These are phyloP conservation scores for Erysiphe pulchra DNA, from an alignment of 2,329 filamentous ascomycete genomes.

Conservation along the genomic window DNA sequence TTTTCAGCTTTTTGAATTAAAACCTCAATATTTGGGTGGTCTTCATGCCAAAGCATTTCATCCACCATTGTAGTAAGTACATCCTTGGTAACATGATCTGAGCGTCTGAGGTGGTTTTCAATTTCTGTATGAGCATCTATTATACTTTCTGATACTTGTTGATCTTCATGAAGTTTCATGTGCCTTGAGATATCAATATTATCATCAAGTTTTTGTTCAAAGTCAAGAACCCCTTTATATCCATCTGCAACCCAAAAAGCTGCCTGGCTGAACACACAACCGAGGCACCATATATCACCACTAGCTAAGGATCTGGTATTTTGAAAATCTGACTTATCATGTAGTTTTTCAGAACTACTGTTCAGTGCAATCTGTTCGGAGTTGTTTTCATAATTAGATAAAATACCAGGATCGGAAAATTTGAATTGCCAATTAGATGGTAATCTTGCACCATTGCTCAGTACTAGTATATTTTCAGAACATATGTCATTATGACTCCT, in stretches of 20 bases:
- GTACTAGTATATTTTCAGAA: slow-evolving; percentile 12
- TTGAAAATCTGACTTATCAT: neutral
- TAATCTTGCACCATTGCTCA: slow-evolving; percentile 5
- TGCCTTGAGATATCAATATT: slow-evolving; percentile 2
- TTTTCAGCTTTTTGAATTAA: slow-evolving; percentile 6
- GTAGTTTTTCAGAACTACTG: neutral
- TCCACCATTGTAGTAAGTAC: slow-evolving; percentile 8
- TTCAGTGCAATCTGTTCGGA: no score
- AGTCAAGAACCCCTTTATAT: slow-evolving; percentile 7
- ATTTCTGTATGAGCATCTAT: slow-evolving; percentile 7
- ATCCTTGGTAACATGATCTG: slow-evolving; percentile 10
- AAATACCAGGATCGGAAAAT: slow-evolving; percentile 11
- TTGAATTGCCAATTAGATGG: slow-evolving; percentile 11
- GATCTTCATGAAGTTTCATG: slow-evolving; percentile 13
- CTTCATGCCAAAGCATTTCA: slow-evolving; percentile 9
- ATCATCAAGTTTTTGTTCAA: slow-evolving; percentile 6
- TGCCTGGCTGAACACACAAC: slow-evolving; percentile 13
- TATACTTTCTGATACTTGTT: slow-evolving; percentile 8
- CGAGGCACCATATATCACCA: slow-evolving; percentile 15
- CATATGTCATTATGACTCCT: slow-evolving; percentile 15
- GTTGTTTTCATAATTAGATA: no score
- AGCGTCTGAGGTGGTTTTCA: slow-evolving; percentile 5
- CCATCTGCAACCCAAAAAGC: slow-evolving; percentile 10
- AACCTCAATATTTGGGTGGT: slow-evolving; percentile 6
- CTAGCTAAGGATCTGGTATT: slow-evolving; percentile 2